A percentile compares a stretch with the other conserved stretches of the same genome.
These are phyloP conservation scores for Podospora anserina DNA, from an alignment of 495 filamentous ascomycete genomes.

Conservation along the genomic window DNA sequence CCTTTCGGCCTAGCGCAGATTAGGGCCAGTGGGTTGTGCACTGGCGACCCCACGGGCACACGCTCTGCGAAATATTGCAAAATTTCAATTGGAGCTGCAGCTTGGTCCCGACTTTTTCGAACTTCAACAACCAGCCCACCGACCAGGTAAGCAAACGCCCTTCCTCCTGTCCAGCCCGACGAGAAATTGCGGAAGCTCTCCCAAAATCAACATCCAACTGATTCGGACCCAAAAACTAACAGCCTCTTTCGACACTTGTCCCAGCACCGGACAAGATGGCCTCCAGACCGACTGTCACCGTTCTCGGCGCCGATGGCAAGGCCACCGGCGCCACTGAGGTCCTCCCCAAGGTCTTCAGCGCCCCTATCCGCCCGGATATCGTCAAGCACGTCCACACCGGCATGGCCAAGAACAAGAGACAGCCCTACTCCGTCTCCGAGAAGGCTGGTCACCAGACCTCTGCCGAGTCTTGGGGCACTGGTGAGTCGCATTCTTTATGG, in stretches of 20 bases:
- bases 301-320: constrained; percentile 88
- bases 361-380: constrained; percentile 97
- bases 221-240: neutral
- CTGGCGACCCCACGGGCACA: constrained; percentile 32
- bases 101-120: constrained; percentile 30
- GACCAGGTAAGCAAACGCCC: constrained; percentile 28
- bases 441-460: constrained; percentile 99
- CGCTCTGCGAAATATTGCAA: constrained; percentile 32
- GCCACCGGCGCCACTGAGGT: constrained; percentile 81
- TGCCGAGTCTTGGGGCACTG: constrained; percentile 99
- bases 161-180: constrained; percentile 11
- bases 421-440: constrained; percentile 99
- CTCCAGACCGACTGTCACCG: constrained; percentile 90
- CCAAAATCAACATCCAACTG: neutral
- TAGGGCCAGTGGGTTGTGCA: constrained; percentile 28
- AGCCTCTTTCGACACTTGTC: constrained; percentile 22
- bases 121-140: constrained; percentile 30
- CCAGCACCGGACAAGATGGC: constrained; percentile 64
- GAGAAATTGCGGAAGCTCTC: constrained; percentile 1
- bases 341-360: constrained; percentile 89
- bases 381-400: constrained; percentile 98
- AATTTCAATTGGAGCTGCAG: constrained; percentile 35
- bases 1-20: constrained; percentile 27
- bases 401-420: constrained; percentile 99
- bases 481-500: constrained; percentile 56